phyloP scores from a whole-genome alignment of 345 rosid genomes.

The Rubroshorea leprosula region DNA sequence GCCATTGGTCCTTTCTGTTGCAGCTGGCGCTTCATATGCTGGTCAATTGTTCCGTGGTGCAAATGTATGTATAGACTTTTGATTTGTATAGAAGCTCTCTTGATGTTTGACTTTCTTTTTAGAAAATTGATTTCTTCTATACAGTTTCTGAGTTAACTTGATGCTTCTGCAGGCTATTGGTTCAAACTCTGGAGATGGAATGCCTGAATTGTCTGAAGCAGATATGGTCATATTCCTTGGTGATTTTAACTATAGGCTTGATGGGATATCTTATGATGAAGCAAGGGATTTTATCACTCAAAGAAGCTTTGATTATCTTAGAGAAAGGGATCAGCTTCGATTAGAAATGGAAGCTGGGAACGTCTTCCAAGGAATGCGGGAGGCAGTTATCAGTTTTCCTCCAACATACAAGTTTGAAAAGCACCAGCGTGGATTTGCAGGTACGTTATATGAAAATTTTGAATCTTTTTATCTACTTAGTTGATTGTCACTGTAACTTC shows the following conservation, averaged over 20 bases:
- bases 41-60: slow-evolving; percentile 53
- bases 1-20: slow-evolving; percentile 73
- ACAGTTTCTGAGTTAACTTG: slow-evolving; percentile 3
- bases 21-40: slow-evolving; percentile 65
- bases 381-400: slow-evolving; percentile 69
- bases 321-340: slow-evolving; percentile 75
- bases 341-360: slow-evolving; percentile 74
- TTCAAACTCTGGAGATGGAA: slow-evolving; percentile 36
- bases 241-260: slow-evolving; percentile 76
- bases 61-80: slow-evolving; percentile 38
- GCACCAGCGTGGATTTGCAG: slow-evolving; percentile 68
- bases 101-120: slow-evolving; percentile 13
- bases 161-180: slow-evolving; percentile 39
- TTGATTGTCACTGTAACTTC: neutral
- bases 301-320: slow-evolving; percentile 81
- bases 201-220: slow-evolving; percentile 73
- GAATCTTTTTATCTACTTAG: neutral
- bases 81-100: slow-evolving; percentile 9
- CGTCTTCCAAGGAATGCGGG: slow-evolving; percentile 89
- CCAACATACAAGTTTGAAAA: slow-evolving; percentile 83
- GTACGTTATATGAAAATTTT: slow-evolving; percentile 24
- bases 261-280: slow-evolving; percentile 76
- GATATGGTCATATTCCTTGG: slow-evolving; percentile 79
- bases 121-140: neutral
- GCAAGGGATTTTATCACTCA: slow-evolving; percentile 80